A percentile compares a stretch with the other conserved stretches of the same genome.
phyloP scores from a whole-genome alignment of 371 early-diverging fungal species.

The Funneliformis caledonium region DNA sequence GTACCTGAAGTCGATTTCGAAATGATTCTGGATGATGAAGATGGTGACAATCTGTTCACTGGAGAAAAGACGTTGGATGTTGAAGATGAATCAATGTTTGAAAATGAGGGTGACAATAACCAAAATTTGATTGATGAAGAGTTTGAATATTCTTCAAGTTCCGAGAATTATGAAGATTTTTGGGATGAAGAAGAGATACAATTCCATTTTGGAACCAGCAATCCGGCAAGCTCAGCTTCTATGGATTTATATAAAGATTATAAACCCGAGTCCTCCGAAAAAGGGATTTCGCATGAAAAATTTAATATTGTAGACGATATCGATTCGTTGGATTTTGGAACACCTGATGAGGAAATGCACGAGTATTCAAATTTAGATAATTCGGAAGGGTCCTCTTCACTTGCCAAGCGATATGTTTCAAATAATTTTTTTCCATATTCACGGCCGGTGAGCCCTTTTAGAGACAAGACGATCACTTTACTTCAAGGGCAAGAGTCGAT shows the following conservation, averaged over 20 bases:
- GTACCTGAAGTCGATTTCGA: background rate
- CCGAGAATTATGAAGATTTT: constrained; percentile 8
- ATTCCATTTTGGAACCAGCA: background rate
- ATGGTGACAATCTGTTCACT: too few relatives aligned
- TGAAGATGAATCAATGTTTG: constrained; percentile 17
- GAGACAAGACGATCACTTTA: background rate
- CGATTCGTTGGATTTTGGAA: background rate
- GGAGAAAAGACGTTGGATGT: background rate
- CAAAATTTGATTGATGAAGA: background rate
- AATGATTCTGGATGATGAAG: background rate
- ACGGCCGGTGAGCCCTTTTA: background rate
- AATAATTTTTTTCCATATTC: background rate
- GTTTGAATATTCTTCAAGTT: background rate
- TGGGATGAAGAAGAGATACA: constrained; percentile 2
- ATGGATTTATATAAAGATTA: background rate
- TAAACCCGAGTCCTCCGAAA: background rate
- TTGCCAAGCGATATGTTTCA: background rate
- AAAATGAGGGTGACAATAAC: background rate
- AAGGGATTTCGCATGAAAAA: background rate
- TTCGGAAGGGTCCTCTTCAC: background rate
- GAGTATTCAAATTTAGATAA: background rate
- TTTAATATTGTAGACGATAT: background rate
- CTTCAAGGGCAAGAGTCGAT: background rate
- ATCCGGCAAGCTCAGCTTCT: background rate
- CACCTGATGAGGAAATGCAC: background rate